Base-by-base conservation (phyloP, 345 rosid species). In the Populus pruinosa region DNA sequence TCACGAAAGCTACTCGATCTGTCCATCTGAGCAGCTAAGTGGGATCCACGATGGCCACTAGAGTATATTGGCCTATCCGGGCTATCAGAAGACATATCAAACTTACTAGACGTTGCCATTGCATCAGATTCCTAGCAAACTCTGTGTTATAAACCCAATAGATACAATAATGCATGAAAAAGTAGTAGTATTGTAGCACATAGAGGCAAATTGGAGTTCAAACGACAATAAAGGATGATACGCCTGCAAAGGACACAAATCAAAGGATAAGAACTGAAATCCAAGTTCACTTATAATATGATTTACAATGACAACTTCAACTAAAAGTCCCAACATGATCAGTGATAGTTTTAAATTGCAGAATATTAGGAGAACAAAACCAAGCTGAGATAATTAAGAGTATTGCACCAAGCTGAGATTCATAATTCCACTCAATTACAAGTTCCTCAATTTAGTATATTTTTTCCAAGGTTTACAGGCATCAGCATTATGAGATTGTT, bases 1-100 rank as follows among this genome's bases (percentile, higher is more conserved):
- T 93, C 97, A 14, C 94, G 93, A 74, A 92, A 96, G 84, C 94
- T 92, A 79, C 94, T 85, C 17, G 98, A 91, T 89, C 94, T 92
- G 82, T 96, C 97, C 88, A 90, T 79, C 70, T 86, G 87, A 84
- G 90, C 85, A 79, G 89, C 84, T 84, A 87, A 76, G 89, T 87
- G 89, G 87, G 98, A 86, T 89, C 97, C 96, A 80, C 90, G 90
- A 82, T 86, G 91, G 76, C 93, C 96, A 74, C 87, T 75, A 75
- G 83, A 63, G 86, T 92, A 93, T 71, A 83, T 67, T 68, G 91
- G 88, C 88, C 93, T 92, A 84, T 93, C 97, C 23, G 90, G 92
- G 81, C 94, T 91, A 85, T 89, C 89, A 83, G 97, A 91, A 83
- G 98, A 87, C 84, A 80, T 84, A 82, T 92, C 99, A 75, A 90